Evolutionary conservation across 169 alveolate species (phyloP).

Genomic region (Besnoitia besnoiti): DNA sequence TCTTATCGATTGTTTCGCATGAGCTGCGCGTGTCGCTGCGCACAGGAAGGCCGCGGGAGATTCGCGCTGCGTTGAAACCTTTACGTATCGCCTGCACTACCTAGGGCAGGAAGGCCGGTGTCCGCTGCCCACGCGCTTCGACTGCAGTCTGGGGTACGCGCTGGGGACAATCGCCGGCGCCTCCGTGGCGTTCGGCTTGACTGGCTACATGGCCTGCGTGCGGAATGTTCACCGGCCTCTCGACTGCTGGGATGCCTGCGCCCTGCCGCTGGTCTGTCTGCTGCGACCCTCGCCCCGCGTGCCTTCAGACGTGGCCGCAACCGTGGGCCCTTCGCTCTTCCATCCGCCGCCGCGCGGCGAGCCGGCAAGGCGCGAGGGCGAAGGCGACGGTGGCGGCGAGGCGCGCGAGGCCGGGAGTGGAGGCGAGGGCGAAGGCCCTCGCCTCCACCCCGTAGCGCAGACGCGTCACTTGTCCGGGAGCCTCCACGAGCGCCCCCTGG

Average conservation of each 20-base stretch:
- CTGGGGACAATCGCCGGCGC: conserved; percentile 77
- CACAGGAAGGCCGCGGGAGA: not conserved
- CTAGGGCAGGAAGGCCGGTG: conserved; percentile 91
- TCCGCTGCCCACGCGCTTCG: conserved; percentile 86
- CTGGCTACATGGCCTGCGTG: conserved; percentile 9
- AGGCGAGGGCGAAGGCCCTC: too few species aligned
- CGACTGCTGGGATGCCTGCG: conserved; percentile 40
- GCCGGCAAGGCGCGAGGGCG: too few species aligned
- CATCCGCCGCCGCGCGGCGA: too few species aligned
- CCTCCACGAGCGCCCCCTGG: too few species aligned
- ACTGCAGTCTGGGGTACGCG: conserved; percentile 84
- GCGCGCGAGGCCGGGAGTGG: too few species aligned
- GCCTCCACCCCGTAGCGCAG: too few species aligned
- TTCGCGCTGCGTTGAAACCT: conserved; percentile 8
- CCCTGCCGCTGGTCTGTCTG: conserved; percentile 28
- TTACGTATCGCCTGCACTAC: conserved; percentile 76
- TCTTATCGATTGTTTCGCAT: too few species aligned
- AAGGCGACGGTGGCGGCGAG: too few species aligned
- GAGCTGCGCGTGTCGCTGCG: too few species aligned
- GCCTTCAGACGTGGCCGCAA: too few species aligned
- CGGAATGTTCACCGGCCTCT: conserved; percentile 15
- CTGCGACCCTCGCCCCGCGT: not conserved
- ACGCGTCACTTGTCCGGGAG: too few species aligned
- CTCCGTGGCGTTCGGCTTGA: conserved; percentile 76
- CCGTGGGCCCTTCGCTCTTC: too few species aligned